Evolutionary conservation across 805 yeast genomes (phyloP).

Genomic region (Dipodascus albidus): DNA sequence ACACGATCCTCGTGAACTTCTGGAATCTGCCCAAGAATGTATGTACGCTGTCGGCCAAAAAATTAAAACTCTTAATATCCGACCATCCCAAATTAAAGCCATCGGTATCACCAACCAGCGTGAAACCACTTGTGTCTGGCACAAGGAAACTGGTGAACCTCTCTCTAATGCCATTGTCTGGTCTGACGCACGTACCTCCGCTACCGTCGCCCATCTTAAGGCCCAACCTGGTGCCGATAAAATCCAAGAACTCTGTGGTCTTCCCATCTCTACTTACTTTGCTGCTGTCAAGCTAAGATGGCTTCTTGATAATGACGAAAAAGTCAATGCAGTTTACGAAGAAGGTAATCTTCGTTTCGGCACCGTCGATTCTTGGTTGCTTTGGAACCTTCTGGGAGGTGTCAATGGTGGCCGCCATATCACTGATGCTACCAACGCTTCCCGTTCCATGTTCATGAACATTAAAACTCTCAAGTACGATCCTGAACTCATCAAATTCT

Average conservation of each 20-base stretch:
- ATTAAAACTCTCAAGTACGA: constrained; percentile 67
- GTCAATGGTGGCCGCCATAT: constrained; percentile 49
- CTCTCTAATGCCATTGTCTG: constrained; percentile 85
- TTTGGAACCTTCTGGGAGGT: constrained; percentile 64
- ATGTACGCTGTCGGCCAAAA: constrained; percentile 29
- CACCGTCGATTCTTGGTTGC: constrained; percentile 89
- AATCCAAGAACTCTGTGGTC: constrained; percentile 60
- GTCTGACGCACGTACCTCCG: constrained; percentile 86
- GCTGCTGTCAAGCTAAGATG: constrained; percentile 84
- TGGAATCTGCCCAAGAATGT: constrained; percentile 73
- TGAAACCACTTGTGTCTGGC: constrained; percentile 84
- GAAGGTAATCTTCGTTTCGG: constrained; percentile 80
- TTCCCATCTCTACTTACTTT: constrained; percentile 84
- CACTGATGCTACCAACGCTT: constrained; percentile 85
- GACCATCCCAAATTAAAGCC: constrained; percentile 41
- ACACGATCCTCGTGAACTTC: constrained; percentile 75
- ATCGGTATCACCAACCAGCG: constrained; percentile 94
- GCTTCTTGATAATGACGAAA: constrained; percentile 71
- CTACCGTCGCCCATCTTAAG: constrained; percentile 52
- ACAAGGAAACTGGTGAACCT: constrained; percentile 69
- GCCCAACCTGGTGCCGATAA: constrained; percentile 43
- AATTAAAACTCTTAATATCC: constrained; percentile 22
- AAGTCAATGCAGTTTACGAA: constrained; percentile 56
- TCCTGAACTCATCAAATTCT: constrained; percentile 58
- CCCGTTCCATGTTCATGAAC: constrained; percentile 84